These are phyloP conservation scores for Lenwebbia sp. DNA, from an alignment of 345 rosid genomes.

Conservation along the genomic window DNA sequence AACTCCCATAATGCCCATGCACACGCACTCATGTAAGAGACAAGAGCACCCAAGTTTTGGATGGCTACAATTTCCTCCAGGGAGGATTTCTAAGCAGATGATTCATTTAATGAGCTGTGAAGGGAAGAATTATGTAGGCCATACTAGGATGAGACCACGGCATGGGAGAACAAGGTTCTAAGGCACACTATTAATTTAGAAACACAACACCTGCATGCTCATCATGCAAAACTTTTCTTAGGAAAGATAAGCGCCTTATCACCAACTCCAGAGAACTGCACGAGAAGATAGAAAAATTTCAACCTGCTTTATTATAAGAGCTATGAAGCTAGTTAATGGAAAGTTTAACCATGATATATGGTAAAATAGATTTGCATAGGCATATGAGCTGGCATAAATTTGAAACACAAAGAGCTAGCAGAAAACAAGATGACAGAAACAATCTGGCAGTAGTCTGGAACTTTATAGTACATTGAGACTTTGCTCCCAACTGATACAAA, in stretches of 20 bases:
- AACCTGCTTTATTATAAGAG: background rate
- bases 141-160: background rate
- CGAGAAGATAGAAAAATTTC: background rate
- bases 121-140: background rate
- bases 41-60: background rate
- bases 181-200: background rate
- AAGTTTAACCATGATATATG: background rate
- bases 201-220: background rate
- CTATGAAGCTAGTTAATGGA: background rate
- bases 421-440: background rate
- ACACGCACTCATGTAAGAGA: background rate
- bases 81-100: background rate
- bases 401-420: background rate
- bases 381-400: background rate
- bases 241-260: background rate
- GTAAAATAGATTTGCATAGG: background rate
- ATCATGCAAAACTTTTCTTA: background rate
- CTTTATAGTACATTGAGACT: background rate
- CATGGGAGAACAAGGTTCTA: background rate
- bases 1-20: background rate
- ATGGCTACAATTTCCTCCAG: background rate
- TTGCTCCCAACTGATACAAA: background rate
- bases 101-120: background rate
- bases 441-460: background rate
- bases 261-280: background rate